Evolutionary conservation across 2,329 filamentous ascomycete species (phyloP).

Genomic region (Diaporthe capsici): DNA sequence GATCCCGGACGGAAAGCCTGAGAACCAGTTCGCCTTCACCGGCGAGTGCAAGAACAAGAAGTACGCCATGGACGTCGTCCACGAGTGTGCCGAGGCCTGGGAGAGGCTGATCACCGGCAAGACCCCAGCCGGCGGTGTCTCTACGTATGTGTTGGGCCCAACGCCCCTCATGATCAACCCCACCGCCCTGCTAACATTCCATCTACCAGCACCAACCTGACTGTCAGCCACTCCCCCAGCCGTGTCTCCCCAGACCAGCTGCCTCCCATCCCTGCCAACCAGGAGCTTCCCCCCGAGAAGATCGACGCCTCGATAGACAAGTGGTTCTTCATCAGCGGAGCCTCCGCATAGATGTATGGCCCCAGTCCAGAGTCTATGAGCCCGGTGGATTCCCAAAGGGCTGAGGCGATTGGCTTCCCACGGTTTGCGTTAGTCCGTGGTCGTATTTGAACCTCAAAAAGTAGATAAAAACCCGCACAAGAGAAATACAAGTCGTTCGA

Average conservation of each 20-base stretch:
- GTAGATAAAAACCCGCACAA: conserved; percentile 28
- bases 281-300: conserved; percentile 87
- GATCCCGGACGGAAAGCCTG: conserved; percentile 99
- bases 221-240: conserved; percentile 80
- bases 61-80: conserved; percentile 96
- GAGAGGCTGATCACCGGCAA: conserved; percentile 95
- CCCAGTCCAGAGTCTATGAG: not conserved
- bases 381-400: not conserved
- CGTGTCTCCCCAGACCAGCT: conserved; percentile 79
- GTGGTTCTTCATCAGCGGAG: conserved; percentile 99
- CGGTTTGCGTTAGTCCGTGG: conserved; percentile 21
- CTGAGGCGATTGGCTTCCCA: conserved; percentile 22
- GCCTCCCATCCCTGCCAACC: conserved; percentile 81
- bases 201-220: conserved; percentile 79
- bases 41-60: conserved; percentile 99
- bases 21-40: conserved; percentile 99
- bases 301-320: conserved; percentile 99
- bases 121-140: conserved; percentile 81
- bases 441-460: not conserved
- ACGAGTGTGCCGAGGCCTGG: conserved; percentile 97
- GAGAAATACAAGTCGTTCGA: conserved; percentile 24
- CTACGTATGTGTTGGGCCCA: conserved; percentile 74
- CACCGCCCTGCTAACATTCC: not conserved
- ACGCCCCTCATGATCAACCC: not conserved
- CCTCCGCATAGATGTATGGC: conserved; percentile 75